Percentiles rank a stretch among this genome's conserved stretches.
Conservation (phyloP, 116 monocot genomes). For the Dioscorea cayenensis region DNA sequence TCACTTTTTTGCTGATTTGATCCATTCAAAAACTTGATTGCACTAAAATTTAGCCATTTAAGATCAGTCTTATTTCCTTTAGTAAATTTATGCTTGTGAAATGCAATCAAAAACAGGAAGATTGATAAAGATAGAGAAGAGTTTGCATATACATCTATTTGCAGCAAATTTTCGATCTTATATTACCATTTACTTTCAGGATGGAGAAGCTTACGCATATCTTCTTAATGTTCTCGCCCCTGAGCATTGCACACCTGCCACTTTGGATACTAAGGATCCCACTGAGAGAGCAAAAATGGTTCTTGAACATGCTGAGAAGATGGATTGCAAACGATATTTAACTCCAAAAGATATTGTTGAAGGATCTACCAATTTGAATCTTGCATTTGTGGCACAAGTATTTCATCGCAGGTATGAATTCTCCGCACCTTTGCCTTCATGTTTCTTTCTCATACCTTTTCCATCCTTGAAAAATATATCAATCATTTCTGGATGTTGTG, state of each 20-base stretch:
- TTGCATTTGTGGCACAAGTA: constrained; percentile 98
- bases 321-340: constrained; percentile 91
- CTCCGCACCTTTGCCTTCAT: neutral
- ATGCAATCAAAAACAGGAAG: too few species aligned
- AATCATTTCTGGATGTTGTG: too few species aligned
- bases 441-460: neutral
- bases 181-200: constrained; percentile 30
- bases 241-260: constrained; percentile 45
- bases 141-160: too few species aligned
- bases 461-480: neutral
- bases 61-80: too few species aligned
- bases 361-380: constrained; percentile 93
- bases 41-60: too few species aligned
- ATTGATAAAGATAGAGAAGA: too few species aligned
- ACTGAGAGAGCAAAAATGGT: constrained; percentile 78
- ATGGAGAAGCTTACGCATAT: constrained; percentile 97
- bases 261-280: constrained; percentile 75
- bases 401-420: constrained; percentile 78
- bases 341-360: constrained; percentile 93
- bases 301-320: constrained; percentile 90
- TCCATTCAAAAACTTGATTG: too few species aligned
- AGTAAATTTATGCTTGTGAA: too few species aligned
- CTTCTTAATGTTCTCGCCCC: constrained; percentile 95
- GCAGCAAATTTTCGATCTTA: neutral
- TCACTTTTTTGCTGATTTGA: too few species aligned